Evolutionary conservation across 306 rosid genomes (phyloP).

Genomic region (Rubus parviflorus): DNA sequence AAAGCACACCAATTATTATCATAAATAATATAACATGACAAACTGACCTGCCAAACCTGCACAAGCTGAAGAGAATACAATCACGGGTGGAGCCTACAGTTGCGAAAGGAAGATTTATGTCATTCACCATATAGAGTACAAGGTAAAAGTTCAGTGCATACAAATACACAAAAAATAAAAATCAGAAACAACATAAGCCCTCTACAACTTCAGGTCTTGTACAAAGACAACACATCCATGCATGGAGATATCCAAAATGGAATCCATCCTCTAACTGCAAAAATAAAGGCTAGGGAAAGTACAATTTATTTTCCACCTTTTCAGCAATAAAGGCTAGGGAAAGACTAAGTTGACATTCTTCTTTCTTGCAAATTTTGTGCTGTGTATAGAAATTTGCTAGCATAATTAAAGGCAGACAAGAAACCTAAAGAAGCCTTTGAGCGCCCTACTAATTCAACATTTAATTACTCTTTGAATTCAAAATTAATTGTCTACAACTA

Average conservation of each 20-base stretch:
- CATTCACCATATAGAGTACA: background rate
- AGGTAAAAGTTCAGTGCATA: background rate
- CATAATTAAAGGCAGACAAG: background rate
- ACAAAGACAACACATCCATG: background rate
- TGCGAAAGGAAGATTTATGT: slow-evolving; percentile 12
- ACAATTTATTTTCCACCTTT: background rate
- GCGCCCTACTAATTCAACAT: background rate
- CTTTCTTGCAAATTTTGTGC: background rate
- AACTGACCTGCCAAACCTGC: slow-evolving; percentile 81
- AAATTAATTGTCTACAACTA: background rate
- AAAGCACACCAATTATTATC: background rate
- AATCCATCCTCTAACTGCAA: background rate
- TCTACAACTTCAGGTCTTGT: background rate
- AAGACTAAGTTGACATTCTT: background rate
- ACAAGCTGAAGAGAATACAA: slow-evolving; percentile 84
- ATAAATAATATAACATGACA: background rate
- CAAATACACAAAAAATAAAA: background rate
- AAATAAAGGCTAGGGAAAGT: background rate
- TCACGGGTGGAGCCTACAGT: slow-evolving; percentile 92
- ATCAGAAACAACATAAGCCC: background rate
- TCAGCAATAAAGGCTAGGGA: background rate
- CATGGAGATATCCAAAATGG: background rate
- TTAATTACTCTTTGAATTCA: background rate
- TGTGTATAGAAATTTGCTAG: background rate
- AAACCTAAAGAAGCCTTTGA: background rate